Evolutionary conservation across 768 basidiomycete species (phyloP), one percentile per base, ranked within the genome.

Genomic region (Dentipellis fragilis): DNA sequence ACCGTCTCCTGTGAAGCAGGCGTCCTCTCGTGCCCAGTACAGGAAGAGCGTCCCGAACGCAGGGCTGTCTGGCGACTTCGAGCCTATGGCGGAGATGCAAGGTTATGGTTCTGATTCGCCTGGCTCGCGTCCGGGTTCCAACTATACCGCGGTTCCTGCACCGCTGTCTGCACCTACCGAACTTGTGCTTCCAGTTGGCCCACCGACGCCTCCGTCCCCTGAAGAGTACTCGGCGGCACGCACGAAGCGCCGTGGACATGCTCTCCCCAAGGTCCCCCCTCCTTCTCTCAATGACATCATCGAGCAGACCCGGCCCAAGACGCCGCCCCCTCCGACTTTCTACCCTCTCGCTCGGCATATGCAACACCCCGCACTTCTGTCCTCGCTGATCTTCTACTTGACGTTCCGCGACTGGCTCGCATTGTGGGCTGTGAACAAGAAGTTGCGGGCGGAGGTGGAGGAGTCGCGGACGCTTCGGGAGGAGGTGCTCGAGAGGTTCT

Each of bases 331-430:
- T 16, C 58, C 65, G 11, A 61, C 51, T 11, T 68, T 58, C 64
- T 82, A 82, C 61, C 80, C 82, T 0, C 67, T 93, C 36, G 66
- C 72, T n/a, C 60, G 68, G 4, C 85, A 87, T 66, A 65, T 92
- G 38, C 63, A 75, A 7, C 68, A 81, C 48, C 72, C 78, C 0
- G 69, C 70, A 36, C 67, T 91, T 12, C 72, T 93, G 7, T 66
- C 72, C 0, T 60, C 66, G 6, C 65, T 92, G 22, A 70, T 93
- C n/a, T 63, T 67, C 4, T 84, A 79, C 63, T 63, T 91, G 52
- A 72, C 81, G n/a, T 93, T 87, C 62, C 78, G 74, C 55, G 86
- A 91, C 45, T 89, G 86, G 82, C 78, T 82, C 57, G 66, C 74
- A 10, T 68, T 91, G 14, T 80, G 79, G 49, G 72, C 76, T 16